Evolutionary conservation across 164 flowering plant genomes (phyloP).

Genomic region (Malania oleifera): DNA sequence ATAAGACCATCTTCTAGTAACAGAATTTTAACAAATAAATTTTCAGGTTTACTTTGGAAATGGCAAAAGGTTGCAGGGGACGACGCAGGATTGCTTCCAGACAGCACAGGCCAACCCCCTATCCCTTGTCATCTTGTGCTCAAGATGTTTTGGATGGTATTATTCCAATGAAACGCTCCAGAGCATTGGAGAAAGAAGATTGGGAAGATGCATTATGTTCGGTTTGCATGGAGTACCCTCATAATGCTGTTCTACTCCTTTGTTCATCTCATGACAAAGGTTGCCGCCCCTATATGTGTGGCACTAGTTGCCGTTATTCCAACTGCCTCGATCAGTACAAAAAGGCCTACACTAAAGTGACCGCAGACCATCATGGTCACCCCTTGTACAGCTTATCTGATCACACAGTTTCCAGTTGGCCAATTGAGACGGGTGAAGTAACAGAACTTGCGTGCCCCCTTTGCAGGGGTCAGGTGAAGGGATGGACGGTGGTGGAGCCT

Average conservation of each 20-base stretch:
- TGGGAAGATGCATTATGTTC: constrained; percentile 15
- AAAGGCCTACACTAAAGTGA: constrained; percentile 27
- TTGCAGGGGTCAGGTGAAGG: constrained; percentile 50
- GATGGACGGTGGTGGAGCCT: constrained; percentile 45
- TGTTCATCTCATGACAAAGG: constrained; percentile 23
- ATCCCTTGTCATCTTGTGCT: too few species aligned
- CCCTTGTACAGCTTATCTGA: constrained; percentile 10
- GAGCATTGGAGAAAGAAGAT: too few species aligned
- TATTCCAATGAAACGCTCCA: too few species aligned
- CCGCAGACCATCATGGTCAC: constrained; percentile 14
- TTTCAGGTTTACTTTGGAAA: too few species aligned
- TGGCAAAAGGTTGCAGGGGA: too few species aligned
- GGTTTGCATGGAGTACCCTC: constrained; percentile 24
- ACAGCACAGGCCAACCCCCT: too few species aligned
- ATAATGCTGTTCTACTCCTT: constrained; percentile 23
- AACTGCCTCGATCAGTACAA: constrained; percentile 23
- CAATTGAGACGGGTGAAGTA: constrained; percentile 23
- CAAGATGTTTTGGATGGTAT: too few species aligned
- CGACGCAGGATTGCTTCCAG: too few species aligned
- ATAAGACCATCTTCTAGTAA: too few species aligned
- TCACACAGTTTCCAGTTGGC: constrained; percentile 10
- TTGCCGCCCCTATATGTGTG: constrained; percentile 27
- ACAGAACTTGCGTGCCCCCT: constrained; percentile 45
- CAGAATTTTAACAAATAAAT: too few species aligned
- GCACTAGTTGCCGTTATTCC: constrained; percentile 20